phyloP scores from a whole-genome alignment of 345 rosid species.

The Heritiera littoralis region DNA sequence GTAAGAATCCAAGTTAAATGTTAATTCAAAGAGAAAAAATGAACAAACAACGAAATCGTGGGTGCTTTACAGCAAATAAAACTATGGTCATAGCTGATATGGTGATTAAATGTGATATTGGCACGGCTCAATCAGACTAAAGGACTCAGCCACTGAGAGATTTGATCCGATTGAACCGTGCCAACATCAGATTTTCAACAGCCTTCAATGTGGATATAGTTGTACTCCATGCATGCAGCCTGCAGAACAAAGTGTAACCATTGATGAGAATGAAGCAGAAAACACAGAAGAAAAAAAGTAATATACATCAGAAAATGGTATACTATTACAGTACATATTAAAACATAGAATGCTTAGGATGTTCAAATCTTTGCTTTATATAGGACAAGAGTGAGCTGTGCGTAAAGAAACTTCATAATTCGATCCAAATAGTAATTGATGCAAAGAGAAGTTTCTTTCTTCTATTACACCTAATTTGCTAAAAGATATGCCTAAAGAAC shows the following conservation, averaged over 20 bases:
- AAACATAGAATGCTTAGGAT: slow-evolving; percentile 9
- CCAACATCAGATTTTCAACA: slow-evolving; percentile 13
- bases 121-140: slow-evolving; percentile 38
- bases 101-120: slow-evolving; percentile 22
- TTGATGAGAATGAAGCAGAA: slow-evolving; percentile 17
- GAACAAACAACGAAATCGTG: not conserved
- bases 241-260: not conserved
- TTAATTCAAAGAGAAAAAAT: not conserved
- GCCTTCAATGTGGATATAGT: not conserved
- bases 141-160: slow-evolving; percentile 14
- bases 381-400: not conserved
- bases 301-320: no score
- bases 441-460: slow-evolving; percentile 13
- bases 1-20: not conserved
- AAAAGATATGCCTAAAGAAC: slow-evolving; percentile 19
- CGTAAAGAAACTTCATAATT: slow-evolving; percentile 6
- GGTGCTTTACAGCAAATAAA: not conserved
- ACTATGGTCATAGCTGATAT: not conserved
- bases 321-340: not conserved
- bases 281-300: not conserved
- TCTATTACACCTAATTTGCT: slow-evolving; percentile 24
- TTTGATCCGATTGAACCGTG: slow-evolving; percentile 22
- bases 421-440: slow-evolving; percentile 12
- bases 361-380: slow-evolving; percentile 17
- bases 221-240: not conserved